These are phyloP conservation scores for Leccinum pseudoinsigne DNA, from an alignment of 1,284 basidiomycete genomes.

Conservation along the genomic window DNA sequence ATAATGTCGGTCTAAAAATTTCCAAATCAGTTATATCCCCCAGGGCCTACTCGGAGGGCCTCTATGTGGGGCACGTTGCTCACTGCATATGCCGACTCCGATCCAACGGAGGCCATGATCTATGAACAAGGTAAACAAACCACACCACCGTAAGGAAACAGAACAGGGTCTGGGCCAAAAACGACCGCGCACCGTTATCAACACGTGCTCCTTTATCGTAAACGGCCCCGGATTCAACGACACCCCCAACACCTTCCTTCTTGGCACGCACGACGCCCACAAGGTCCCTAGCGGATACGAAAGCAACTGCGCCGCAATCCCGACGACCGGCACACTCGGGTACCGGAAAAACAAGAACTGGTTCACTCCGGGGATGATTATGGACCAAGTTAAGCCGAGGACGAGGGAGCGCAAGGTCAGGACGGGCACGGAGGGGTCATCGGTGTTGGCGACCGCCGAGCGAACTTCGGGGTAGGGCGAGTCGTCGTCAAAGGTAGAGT, in stretches of 20 bases:
- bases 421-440: slow-evolving; percentile 62
- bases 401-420: slow-evolving; percentile 67
- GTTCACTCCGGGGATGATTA: slow-evolving; percentile 51
- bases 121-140: background rate
- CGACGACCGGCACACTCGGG: slow-evolving; percentile 44
- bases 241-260: slow-evolving; percentile 46
- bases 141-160: background rate
- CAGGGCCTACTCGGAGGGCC: background rate
- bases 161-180: background rate
- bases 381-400: slow-evolving; percentile 48
- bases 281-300: slow-evolving; percentile 54
- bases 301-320: slow-evolving; percentile 51
- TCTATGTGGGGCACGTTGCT: slow-evolving; percentile 1
- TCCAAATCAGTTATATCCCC: slow-evolving; percentile 21
- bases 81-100: slow-evolving; percentile 42
- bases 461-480: slow-evolving; percentile 77
- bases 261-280: slow-evolving; percentile 50
- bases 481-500: slow-evolving; percentile 39
- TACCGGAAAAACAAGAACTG: slow-evolving; percentile 55
- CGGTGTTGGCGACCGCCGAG: slow-evolving; percentile 73
- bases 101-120: slow-evolving; percentile 51
- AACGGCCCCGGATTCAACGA: slow-evolving; percentile 72
- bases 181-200: slow-evolving; percentile 43
- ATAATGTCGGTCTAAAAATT: slow-evolving; percentile 44
- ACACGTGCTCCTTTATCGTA: slow-evolving; percentile 70